Percentiles rank a stretch among this genome's conserved stretches.
These are phyloP conservation scores for Candida montana DNA, from an alignment of 805 yeast genomes.

Conservation along the genomic window DNA sequence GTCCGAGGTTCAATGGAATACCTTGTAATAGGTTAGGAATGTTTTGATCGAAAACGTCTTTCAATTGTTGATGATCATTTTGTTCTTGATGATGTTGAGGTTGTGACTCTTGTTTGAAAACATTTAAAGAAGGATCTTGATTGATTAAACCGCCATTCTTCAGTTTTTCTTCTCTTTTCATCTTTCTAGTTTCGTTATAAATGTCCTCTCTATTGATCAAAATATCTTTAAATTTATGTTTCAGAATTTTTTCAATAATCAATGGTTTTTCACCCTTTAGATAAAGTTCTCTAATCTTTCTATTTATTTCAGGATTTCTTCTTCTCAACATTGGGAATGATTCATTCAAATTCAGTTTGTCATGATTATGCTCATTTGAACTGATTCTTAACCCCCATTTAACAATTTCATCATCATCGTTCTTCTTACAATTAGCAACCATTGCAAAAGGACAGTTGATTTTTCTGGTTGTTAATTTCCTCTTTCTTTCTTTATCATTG, in stretches of 20 bases:
- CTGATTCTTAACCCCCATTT: constrained; percentile 26
- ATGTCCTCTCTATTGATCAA: constrained; percentile 27
- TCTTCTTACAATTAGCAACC: constrained; percentile 28
- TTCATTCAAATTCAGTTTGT: constrained; percentile 25
- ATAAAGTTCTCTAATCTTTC: constrained; percentile 27
- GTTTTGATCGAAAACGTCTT: constrained; percentile 23
- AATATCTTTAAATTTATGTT: constrained; percentile 22
- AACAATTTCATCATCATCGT: constrained; percentile 22
- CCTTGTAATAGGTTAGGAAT: constrained; percentile 23
- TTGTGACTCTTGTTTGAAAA: constrained; percentile 3
- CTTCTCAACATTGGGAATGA: constrained; percentile 28
- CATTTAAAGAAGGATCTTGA: constrained; percentile 4
- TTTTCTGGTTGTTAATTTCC: constrained; percentile 27
- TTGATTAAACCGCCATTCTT: constrained; percentile 9
- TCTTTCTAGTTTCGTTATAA: constrained; percentile 28
- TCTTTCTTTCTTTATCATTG: constrained; percentile 27
- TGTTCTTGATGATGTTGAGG: constrained; percentile 7
- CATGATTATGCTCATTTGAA: constrained; percentile 26
- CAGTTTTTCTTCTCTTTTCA: constrained; percentile 27
- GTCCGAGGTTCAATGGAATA: constrained; percentile 5
- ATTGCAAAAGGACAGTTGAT: constrained; percentile 27
- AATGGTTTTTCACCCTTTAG: constrained; percentile 26
- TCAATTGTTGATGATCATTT: constrained; percentile 8
- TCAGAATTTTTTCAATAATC: constrained; percentile 23
- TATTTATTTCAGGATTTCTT: constrained; percentile 28